Conservation (phyloP, 2,329 filamentous ascomycete species). For the Tolypocladium nubicola region DNA sequence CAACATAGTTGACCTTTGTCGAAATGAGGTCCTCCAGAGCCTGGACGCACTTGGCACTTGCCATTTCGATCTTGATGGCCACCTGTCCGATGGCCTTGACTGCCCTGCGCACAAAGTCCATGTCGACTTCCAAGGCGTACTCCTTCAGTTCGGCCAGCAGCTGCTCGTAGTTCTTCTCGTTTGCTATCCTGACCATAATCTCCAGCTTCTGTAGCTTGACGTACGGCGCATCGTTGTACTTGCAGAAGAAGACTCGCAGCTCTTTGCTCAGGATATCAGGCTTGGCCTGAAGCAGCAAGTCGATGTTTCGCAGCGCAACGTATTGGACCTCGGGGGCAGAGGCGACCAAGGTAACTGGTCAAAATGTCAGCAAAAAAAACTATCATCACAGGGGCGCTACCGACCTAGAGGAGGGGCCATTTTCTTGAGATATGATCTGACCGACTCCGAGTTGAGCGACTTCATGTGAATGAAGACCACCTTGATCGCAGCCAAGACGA, state of each 20-base stretch:
- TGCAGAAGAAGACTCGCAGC: constrained; percentile 97
- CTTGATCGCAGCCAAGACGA: constrained; percentile 95
- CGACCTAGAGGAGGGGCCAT: constrained; percentile 91
- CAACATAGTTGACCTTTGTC: constrained; percentile 97
- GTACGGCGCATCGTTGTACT: constrained; percentile 97
- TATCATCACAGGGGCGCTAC: constrained; percentile 10
- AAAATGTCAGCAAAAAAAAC: neutral
- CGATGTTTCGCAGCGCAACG: constrained; percentile 91
- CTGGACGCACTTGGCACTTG: constrained; percentile 92
- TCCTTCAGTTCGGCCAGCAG: constrained; percentile 90
- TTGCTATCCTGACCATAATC: constrained; percentile 98
- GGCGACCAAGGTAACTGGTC: constrained; percentile 79
- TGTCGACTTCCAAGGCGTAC: constrained; percentile 95
- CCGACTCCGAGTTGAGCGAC: constrained; percentile 64
- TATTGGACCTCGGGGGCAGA: constrained; percentile 97
- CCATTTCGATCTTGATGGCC: constrained; percentile 94
- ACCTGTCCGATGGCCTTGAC: constrained; percentile 96
- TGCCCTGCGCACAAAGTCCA: constrained; percentile 93
- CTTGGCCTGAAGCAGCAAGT: constrained; percentile 88
- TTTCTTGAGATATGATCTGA: constrained; percentile 86
- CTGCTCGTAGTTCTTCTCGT: constrained; percentile 93
- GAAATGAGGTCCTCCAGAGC: constrained; percentile 88
- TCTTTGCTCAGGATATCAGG: constrained; percentile 96
- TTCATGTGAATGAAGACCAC: constrained; percentile 96
- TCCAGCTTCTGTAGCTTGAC: constrained; percentile 96